Base-by-base conservation (phyloP, 169 alveolate genomes). In the Plasmodium adleri region DNA sequence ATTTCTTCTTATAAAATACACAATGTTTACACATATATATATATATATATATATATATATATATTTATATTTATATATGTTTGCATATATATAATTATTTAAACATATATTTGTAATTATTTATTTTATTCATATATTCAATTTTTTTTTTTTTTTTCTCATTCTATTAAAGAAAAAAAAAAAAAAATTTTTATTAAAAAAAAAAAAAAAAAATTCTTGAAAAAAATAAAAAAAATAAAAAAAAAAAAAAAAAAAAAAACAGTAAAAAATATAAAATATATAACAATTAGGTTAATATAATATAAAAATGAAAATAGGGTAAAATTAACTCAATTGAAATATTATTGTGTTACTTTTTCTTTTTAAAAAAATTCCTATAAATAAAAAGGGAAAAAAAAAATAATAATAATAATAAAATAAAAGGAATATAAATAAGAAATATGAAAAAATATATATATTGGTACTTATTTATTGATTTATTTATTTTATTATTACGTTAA, bases 291-390 rank as follows among this genome's bases (percentile, higher is more conserved):
- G 64, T 50, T 72, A 15, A 28, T 66, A 50, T 12, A 59, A 15
- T 9, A 9, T 52, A 17, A 9, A 73, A 56, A 26, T 22, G 72
- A 28, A 28, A 43, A 73, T 10, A 47, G 4, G 6, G 12, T 52
- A 20, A 45, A 47, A 75, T 8, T 43, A 2, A 54, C n/a, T 39
- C 17, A 28, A 20, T 20, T 43, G 62, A 22, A 74, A 43, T 17
- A 70, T 17, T 49, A 20, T 50, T 47, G 52, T 24, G 17, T 78
- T 49, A 78, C 3, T 43, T 45, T 54, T 67, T 59, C 76, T n/a
- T 78, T 47, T 52, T 78, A 45, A 78, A 66, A 78, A 78, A 66
- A 39, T 78, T 78, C 63, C 90, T 78, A 62, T 13, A 45, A 7
- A 54, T 32, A 20, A 75, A 45, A 75, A 75, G 28, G 7, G 17